Base-by-base conservation (phyloP, 495 filamentous ascomycete genomes). In the Neurospora sublineolata region DNA sequence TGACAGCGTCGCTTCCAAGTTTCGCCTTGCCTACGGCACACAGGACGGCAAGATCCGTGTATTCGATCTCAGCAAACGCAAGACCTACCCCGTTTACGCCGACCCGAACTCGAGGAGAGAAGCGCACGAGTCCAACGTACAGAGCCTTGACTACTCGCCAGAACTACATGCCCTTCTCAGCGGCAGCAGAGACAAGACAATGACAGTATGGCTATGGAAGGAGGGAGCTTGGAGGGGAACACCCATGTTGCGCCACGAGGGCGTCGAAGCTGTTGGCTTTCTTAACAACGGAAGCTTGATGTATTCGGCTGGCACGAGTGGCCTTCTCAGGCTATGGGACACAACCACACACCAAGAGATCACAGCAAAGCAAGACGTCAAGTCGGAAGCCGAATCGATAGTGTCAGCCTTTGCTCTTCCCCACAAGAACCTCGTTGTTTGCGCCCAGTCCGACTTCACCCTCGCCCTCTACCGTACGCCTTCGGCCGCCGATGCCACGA, bases 181-280 rank as follows among this genome's bases (percentile, higher is more conserved):
- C n/a, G 93, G 89, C n/a, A 90, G 93, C 77, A 86, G 95, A 81
- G 95, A 99, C 83, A 95, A 97, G 81, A 97, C 96, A 0, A 88
- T 94, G 42, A 95, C 94, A 68, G 80, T 97, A 72, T 97, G 95
- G 94, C 81, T 97, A 69, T 97, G 94, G 93, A 92, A 97, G 83
- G 86, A 91, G 20, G 87, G 82, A 68, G 92, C 87, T 16, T 98
- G 94, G 93, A 94, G 93, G 76, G 89, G 90, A 60, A 91, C 88
- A 42, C 91, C 96, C 1, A 90, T 97, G 69, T 91, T 94, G 7
- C 89, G 94, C 16, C 84, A 96, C 33, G 95, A 99, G 79, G 87
- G 88, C 60, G 84, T 98, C 20, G 95, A 99, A 80, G 87, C 89
- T 14, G 92, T 89, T 3, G 91, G 92, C 0, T 97, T 98, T 78